Evolutionary conservation across 1,284 basidiomycete genomes (phyloP), one percentile per base, ranked within the genome.

Genomic region (Ganoderma resinaceum): DNA sequence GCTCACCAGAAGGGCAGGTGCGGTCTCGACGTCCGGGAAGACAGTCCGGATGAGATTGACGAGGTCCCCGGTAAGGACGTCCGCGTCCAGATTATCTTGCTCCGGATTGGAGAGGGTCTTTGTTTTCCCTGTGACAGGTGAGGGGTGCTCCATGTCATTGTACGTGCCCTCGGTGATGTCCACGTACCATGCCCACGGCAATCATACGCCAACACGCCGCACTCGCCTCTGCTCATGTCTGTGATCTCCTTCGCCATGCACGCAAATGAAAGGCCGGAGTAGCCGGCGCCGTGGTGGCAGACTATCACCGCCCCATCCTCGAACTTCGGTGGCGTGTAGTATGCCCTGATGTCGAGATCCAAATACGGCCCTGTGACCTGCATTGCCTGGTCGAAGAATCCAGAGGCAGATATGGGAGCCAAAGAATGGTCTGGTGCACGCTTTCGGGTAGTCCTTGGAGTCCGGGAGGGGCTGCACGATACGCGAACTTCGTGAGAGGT

Each of bases 221-320:
- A 89, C 75, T 95, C 92, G 7, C 93, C 93, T 9, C 83, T 82
- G 35, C 88, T 89, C 77, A 84, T 74, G 53, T 83, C 85, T 14
- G 79, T 81, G 2, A 99, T 83, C 78, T 95, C 91, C 77, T 91
- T 91, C 12, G 97, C 95, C 63, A 97, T 85, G 73, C 90, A 91
- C 0, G 98, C 97, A 78, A 96, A 99, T 70, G 91, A 95, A 70
- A 98, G 84, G 0, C 90, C 97, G 0, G 91, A 91, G 76, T 95
- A 95, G 2, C 98, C 97, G 0, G 95, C 97, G 0, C 98, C 97
- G 75, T 99, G 97, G 76, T 98, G 96, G 79, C 95, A 95, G 2
- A 99, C 85, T 76, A 99, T 88, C 2, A 97, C 88, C 0, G 81
- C 80, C n/a, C 84, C 85, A 46, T 84, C 83, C 52, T 78, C 76